A percentile compares a stretch with the other conserved stretches of the same genome.
These are phyloP conservation scores for Backusella morwellensis DNA, from an alignment of 192 early-diverging fungal genomes.

Conservation along the genomic window DNA sequence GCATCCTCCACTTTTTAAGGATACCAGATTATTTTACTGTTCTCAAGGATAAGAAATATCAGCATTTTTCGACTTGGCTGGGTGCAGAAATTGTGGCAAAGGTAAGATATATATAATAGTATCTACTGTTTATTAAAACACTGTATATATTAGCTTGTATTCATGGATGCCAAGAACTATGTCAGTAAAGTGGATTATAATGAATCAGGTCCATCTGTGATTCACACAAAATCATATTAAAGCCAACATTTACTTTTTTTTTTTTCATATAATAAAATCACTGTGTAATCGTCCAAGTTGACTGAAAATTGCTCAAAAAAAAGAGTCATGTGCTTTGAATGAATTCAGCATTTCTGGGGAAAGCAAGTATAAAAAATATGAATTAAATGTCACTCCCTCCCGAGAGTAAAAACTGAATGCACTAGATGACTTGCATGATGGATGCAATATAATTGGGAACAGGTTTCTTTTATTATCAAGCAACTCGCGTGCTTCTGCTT, in stretches of 20 bases:
- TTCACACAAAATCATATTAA: conserved; percentile 69
- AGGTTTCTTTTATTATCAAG: neutral
- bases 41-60: conserved; percentile 67
- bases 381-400: neutral
- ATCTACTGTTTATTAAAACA: neutral
- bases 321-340: no score
- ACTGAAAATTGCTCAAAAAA: no score
- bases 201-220: conserved; percentile 78
- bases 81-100: conserved; percentile 89
- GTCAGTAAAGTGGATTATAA: conserved; percentile 89
- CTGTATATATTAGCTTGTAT: conserved; percentile 43
- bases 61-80: conserved; percentile 64
- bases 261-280: no score
- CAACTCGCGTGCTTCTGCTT: neutral
- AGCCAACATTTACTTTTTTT: neutral
- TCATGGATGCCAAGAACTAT: conserved; percentile 67
- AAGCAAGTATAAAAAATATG: neutral
- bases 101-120: conserved; percentile 42
- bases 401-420: neutral
- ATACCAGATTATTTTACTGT: conserved; percentile 88
- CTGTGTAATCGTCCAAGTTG: no score
- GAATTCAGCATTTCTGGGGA: no score
- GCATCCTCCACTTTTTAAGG: conserved; percentile 74
- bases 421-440: neutral
- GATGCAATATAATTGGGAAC: no score